Evolutionary conservation across 2,329 filamentous ascomycete genomes (phyloP).

Genomic region (Rhynchosporium secalis): DNA sequence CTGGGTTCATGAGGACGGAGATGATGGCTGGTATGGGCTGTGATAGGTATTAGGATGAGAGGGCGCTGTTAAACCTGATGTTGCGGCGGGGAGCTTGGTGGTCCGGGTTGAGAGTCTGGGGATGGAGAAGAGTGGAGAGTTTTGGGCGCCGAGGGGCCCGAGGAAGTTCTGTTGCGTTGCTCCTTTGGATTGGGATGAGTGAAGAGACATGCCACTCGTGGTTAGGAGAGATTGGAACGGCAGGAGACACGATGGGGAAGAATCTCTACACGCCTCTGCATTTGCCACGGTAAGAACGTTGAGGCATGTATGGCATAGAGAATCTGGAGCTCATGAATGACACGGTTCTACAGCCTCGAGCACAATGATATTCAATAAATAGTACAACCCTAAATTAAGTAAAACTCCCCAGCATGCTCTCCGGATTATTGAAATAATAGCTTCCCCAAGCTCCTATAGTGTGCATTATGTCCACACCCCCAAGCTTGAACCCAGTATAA

Average conservation of each 20-base stretch:
- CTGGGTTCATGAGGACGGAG: conserved; percentile 72
- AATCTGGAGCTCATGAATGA: too few species aligned
- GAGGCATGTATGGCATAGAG: too few species aligned
- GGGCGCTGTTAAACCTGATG: conserved; percentile 69
- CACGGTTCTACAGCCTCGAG: too few species aligned
- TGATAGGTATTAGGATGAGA: conserved; percentile 71
- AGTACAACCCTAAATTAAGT: too few species aligned
- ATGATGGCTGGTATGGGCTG: conserved; percentile 74
- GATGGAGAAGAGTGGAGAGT: conserved; percentile 66
- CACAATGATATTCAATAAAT: too few species aligned
- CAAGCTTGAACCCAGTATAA: not conserved
- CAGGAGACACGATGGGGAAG: conserved; percentile 61
- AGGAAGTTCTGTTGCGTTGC: conserved; percentile 47
- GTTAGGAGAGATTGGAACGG: conserved; percentile 67
- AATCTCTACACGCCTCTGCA: conserved; percentile 63
- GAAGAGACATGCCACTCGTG: conserved; percentile 11
- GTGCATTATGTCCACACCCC: too few species aligned
- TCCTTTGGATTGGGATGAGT: not conserved
- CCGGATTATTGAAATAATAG: too few species aligned
- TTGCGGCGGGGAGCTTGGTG: conserved; percentile 62
- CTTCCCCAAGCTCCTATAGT: too few species aligned
- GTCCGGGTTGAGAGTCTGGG: conserved; percentile 64
- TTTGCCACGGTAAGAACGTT: conserved; percentile 58
- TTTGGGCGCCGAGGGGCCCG: conserved; percentile 71
- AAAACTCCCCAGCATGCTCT: too few species aligned